phyloP scores from a whole-genome alignment of 2,329 filamentous ascomycete genomes.

The Lomentospora prolificans region DNA sequence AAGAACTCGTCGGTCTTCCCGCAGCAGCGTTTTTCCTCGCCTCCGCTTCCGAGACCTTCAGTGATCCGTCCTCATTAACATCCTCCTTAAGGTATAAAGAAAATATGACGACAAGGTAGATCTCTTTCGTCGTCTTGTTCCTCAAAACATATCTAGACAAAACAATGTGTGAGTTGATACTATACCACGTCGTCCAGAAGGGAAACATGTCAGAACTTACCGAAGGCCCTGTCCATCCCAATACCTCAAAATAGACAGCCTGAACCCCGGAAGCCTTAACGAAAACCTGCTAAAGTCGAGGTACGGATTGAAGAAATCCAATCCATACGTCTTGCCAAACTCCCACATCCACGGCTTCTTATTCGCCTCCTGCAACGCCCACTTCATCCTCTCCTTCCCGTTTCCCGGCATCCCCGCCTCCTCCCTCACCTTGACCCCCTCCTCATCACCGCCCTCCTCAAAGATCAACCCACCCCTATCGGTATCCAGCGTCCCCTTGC shows the following conservation, averaged over 20 bases:
- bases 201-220: constrained; percentile 28
- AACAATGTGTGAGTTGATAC: too few species aligned
- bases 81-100: constrained; percentile 63
- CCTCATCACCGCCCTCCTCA: constrained; percentile 55
- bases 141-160: constrained; percentile 58
- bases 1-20: constrained; percentile 5
- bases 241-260: constrained; percentile 63
- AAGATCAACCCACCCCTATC: constrained; percentile 45
- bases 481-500: constrained; percentile 37
- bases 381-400: constrained; percentile 46
- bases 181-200: too few species aligned
- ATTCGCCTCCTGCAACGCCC: constrained; percentile 39
- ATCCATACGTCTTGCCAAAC: constrained; percentile 39
- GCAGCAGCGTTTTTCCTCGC: constrained; percentile 16
- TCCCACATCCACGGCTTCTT: constrained; percentile 46
- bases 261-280: constrained; percentile 62
- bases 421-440: constrained; percentile 35
- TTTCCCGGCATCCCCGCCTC: constrained; percentile 40
- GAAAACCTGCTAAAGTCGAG: constrained; percentile 72
- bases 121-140: constrained; percentile 60
- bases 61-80: constrained; percentile 46
- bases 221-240: constrained; percentile 71
- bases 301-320: constrained; percentile 83
- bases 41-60: constrained; percentile 17
- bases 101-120: constrained; percentile 76